These are phyloP conservation scores for Voacanga thouarsii DNA, from an alignment of 257 asterid genomes.

Conservation along the genomic window DNA sequence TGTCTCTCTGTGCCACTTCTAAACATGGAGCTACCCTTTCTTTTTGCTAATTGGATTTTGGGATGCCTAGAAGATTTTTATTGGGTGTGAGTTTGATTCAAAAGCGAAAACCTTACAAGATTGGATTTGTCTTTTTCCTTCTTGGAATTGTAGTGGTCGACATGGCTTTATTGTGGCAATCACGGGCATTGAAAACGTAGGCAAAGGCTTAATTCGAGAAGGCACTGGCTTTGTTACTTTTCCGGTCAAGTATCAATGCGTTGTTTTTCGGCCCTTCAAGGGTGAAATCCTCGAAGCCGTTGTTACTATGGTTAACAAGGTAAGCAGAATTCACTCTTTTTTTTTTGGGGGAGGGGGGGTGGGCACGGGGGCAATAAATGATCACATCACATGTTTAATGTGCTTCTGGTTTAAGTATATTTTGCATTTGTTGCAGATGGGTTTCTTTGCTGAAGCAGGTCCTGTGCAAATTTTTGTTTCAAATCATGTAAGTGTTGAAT, in stretches of 20 bases:
- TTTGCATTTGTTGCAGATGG: conserved; percentile 62
- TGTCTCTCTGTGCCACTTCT: neutral
- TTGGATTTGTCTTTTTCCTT: neutral
- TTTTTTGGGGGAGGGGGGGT: too few species aligned
- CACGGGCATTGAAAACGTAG: conserved; percentile 86
- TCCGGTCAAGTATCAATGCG: conserved; percentile 88
- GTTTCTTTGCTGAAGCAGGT: conserved; percentile 95
- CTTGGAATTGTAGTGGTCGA: conserved; percentile 50
- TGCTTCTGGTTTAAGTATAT: neutral
- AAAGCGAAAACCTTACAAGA: neutral
- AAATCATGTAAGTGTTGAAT: conserved; percentile 55
- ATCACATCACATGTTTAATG: neutral
- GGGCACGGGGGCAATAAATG: neutral
- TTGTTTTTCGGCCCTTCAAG: conserved; percentile 91
- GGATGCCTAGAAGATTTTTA: neutral
- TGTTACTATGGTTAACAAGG: conserved; percentile 96
- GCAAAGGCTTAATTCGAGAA: conserved; percentile 90
- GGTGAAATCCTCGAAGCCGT: conserved; percentile 93
- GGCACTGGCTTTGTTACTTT: conserved; percentile 94
- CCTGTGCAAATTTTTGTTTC: conserved; percentile 95
- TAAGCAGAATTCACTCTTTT: neutral
- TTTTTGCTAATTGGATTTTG: neutral
- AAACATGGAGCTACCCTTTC: neutral
- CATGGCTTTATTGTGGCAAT: conserved; percentile 96
- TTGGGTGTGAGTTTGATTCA: neutral